phyloP scores from a whole-genome alignment of 805 yeast species.

The Priceomyces fermenticarens region DNA sequence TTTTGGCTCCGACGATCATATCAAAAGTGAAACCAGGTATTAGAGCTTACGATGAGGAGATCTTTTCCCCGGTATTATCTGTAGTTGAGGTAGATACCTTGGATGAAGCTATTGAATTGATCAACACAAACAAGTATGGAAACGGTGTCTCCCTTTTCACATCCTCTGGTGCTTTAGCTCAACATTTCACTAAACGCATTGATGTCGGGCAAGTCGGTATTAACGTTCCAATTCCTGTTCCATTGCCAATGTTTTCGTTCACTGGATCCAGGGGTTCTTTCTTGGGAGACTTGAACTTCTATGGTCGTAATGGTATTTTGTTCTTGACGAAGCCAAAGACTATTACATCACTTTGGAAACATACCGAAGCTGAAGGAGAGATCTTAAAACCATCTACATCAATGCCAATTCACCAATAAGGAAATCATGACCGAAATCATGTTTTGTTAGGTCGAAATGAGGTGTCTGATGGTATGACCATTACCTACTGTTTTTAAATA shows the following conservation, averaged over 20 bases:
- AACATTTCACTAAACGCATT: conserved; percentile 63
- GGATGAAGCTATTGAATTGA: conserved; percentile 64
- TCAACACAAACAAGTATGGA: conserved; percentile 60
- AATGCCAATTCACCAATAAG: conserved; percentile 62
- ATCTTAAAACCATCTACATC: conserved; percentile 53
- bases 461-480: no score
- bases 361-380: conserved; percentile 47
- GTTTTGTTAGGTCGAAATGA: no score
- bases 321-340: conserved; percentile 76
- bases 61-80: conserved; percentile 73
- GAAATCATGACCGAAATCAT: background rate
- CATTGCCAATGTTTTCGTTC: conserved; percentile 77
- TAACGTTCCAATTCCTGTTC: conserved; percentile 79
- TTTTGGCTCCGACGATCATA: conserved; percentile 69
- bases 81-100: conserved; percentile 60
- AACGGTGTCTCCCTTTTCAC: conserved; percentile 74
- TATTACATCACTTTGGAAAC: conserved; percentile 66
- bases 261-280: conserved; percentile 75
- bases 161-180: conserved; percentile 65
- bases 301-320: conserved; percentile 72
- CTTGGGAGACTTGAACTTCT: conserved; percentile 76
- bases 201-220: conserved; percentile 78
- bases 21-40: conserved; percentile 63
- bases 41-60: conserved; percentile 70
- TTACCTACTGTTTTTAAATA: no score